phyloP scores from a whole-genome alignment of 345 rosid species.

The Zanthoxylum bungeanum region DNA sequence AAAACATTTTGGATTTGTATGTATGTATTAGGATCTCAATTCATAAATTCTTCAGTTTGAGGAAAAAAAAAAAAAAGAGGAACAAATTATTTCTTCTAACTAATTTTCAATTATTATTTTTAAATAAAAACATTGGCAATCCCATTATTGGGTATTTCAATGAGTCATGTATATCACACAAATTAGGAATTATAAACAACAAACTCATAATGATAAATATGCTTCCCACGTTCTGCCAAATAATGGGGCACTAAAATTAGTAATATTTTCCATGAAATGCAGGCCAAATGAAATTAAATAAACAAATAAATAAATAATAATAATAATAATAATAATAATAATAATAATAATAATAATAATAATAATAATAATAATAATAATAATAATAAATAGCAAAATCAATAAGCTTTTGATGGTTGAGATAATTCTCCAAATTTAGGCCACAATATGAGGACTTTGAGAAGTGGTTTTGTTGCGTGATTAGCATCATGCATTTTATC shows the following conservation, averaged over 20 bases:
- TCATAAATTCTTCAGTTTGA: too few relatives aligned
- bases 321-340: too few relatives aligned
- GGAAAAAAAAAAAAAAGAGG: too few relatives aligned
- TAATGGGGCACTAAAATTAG: not conserved
- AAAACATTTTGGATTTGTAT: not conserved
- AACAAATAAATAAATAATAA: not conserved
- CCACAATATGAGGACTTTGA: not conserved
- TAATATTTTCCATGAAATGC: not conserved
- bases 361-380: too few relatives aligned
- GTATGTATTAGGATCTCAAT: too few relatives aligned
- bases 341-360: too few relatives aligned
- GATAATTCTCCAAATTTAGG: not conserved
- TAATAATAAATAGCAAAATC: too few relatives aligned
- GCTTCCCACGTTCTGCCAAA: not conserved
- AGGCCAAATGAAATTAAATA: not conserved
- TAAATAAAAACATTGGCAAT: too few relatives aligned
- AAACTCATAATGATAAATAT: not conserved
- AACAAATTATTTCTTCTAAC: too few relatives aligned
- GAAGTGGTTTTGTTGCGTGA: conserved; percentile 20
- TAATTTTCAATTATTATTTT: too few relatives aligned
- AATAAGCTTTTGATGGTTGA: conserved; percentile 6
- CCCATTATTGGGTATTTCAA: too few relatives aligned
- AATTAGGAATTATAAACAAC: too few relatives aligned
- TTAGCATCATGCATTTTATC: conserved; percentile 7
- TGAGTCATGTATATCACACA: not conserved